These are phyloP conservation scores for Trametes sp. DNA, from an alignment of 1,284 basidiomycete species.

Conservation along the genomic window DNA sequence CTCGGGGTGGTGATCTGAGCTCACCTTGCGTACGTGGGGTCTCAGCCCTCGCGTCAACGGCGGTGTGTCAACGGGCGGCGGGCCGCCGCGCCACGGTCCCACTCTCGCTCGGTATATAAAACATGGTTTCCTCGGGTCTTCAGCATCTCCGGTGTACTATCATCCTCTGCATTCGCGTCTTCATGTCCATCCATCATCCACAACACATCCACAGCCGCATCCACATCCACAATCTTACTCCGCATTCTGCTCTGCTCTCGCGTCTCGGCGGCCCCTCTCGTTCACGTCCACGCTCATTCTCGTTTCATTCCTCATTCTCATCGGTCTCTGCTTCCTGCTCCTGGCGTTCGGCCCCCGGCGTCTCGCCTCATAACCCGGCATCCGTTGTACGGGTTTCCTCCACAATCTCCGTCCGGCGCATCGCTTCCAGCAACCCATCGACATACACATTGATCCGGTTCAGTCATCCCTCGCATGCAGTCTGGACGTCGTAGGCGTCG, in stretches of 20 bases:
- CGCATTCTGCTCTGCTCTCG: slow-evolving; percentile 4
- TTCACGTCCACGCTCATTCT: background rate
- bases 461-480: slow-evolving; percentile 19
- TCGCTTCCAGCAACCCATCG: too few relatives aligned
- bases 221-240: background rate
- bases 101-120: background rate
- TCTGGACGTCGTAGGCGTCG: slow-evolving; percentile 8
- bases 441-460: slow-evolving; percentile 2
- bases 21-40: background rate
- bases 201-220: background rate
- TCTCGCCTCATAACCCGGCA: slow-evolving; percentile 1
- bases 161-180: background rate
- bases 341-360: background rate
- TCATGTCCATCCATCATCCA: background rate
- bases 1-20: slow-evolving; percentile 60
- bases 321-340: too few relatives aligned
- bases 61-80: too few relatives aligned
- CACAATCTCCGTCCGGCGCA: background rate
- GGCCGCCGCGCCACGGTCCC: background rate
- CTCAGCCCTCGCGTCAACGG: background rate
- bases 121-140: slow-evolving; percentile 3
- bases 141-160: background rate
- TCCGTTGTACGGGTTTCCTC: too few relatives aligned
- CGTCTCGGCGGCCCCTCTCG: background rate
- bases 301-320: too few relatives aligned